Percentiles rank a stretch among this genome's conserved stretches.
These are phyloP conservation scores for Harringtonia lauricola DNA, from an alignment of 2,329 filamentous ascomycete species.

Conservation along the genomic window DNA sequence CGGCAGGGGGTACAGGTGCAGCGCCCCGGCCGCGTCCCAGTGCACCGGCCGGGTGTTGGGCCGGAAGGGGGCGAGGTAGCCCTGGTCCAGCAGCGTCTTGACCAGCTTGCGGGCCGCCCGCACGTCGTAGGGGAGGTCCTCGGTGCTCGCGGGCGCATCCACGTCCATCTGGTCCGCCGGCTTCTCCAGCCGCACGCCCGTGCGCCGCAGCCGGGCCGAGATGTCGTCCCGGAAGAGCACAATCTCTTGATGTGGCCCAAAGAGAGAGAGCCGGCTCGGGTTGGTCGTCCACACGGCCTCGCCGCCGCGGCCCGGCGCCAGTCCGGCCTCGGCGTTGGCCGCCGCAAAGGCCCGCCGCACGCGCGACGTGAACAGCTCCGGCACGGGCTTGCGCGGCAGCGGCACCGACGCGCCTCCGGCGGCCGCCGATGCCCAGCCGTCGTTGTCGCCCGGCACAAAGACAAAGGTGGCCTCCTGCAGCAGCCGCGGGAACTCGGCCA, in stretches of 20 bases:
- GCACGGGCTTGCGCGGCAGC: conserved; percentile 61
- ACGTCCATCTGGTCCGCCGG: conserved; percentile 25
- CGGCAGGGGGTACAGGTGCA: conserved; percentile 82
- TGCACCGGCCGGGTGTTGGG: conserved; percentile 69
- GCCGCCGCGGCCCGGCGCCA: conserved; percentile 40
- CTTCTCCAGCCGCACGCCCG: conserved; percentile 52
- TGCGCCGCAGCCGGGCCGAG: conserved; percentile 64
- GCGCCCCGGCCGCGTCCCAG: conserved; percentile 71
- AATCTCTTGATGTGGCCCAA: conserved; percentile 80
- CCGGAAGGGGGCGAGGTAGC: conserved; percentile 77
- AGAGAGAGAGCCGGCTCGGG: conserved; percentile 69
- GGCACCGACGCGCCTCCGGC: conserved; percentile 61
- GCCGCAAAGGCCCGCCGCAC: conserved; percentile 69
- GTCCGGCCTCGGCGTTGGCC: conserved; percentile 60
- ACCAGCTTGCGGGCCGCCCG: conserved; percentile 65
- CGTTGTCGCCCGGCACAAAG: conserved; percentile 92
- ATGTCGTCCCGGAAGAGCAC: conserved; percentile 83
- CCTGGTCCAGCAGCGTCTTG: conserved; percentile 86
- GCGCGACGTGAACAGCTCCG: conserved; percentile 81
- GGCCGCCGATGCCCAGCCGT: conserved; percentile 91
- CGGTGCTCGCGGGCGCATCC: conserved; percentile 16
- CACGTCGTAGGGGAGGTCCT: conserved; percentile 33
- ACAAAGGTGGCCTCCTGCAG: conserved; percentile 74
- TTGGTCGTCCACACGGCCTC: conserved; percentile 85
- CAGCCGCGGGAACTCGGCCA: conserved; percentile 74